Evolutionary conservation across 306 rosid genomes (phyloP).

Genomic region (Chamaecrista fasciculata): DNA sequence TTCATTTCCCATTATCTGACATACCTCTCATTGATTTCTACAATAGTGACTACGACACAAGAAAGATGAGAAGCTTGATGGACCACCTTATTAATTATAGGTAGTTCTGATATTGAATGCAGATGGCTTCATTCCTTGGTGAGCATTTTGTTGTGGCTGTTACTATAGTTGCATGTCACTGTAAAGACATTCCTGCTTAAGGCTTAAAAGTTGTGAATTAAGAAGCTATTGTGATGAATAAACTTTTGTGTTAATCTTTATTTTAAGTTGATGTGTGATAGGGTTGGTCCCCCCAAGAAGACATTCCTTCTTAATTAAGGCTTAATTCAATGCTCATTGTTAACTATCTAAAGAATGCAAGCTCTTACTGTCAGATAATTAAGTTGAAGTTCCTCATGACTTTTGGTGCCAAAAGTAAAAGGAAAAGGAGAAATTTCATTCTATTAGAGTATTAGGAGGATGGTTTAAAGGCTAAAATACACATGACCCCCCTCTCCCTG

Average conservation of each 20-base stretch:
- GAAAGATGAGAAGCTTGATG: slow-evolving; percentile 30
- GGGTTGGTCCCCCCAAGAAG: too few relatives aligned
- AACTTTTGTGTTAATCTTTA: slow-evolving; percentile 8
- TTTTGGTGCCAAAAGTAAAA: background rate
- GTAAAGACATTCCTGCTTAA: slow-evolving; percentile 46
- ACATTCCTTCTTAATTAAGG: too few relatives aligned
- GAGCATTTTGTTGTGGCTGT: slow-evolving; percentile 21
- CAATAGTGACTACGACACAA: slow-evolving; percentile 16
- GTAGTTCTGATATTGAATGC: slow-evolving; percentile 40
- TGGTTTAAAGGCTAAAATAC: too few relatives aligned
- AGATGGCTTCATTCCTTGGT: slow-evolving; percentile 31
- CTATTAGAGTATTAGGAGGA: slow-evolving; percentile 2
- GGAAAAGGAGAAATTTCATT: background rate
- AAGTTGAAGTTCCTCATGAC: background rate
- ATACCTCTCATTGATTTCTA: background rate
- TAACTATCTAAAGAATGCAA: background rate
- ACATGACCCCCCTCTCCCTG: too few relatives aligned
- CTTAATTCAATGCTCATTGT: background rate
- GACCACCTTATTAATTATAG: slow-evolving; percentile 45
- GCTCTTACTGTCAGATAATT: background rate
- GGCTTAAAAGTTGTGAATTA: slow-evolving; percentile 23
- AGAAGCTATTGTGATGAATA: slow-evolving; percentile 29
- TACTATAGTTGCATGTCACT: slow-evolving; percentile 38
- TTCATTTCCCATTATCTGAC: background rate
- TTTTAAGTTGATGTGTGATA: background rate